These are phyloP conservation scores for Balamuthia mandrillaris DNA, from an alignment of 208 protist genomes.

Conservation along the genomic window DNA sequence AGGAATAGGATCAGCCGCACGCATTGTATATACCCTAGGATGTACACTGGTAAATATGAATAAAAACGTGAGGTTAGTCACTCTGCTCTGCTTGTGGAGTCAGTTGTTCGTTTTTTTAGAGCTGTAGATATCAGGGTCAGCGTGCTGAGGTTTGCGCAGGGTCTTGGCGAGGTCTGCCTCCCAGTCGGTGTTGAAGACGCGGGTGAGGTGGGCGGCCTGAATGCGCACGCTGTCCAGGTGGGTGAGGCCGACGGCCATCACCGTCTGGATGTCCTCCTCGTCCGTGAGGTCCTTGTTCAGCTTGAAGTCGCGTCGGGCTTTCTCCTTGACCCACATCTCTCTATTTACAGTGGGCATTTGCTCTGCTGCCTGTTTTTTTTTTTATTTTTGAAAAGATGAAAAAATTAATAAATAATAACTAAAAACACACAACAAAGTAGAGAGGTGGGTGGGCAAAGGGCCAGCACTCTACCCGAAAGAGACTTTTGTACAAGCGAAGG, in stretches of 20 bases:
- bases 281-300: constrained; percentile 7
- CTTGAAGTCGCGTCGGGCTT: not conserved
- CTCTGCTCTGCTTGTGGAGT: no score
- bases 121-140: no score
- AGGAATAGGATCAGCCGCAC: no score
- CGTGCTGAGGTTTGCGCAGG: no score
- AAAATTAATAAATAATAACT: no score
- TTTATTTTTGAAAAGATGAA: no score
- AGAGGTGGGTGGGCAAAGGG: not conserved
- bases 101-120: no score
- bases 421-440: not conserved
- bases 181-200: constrained; percentile 24
- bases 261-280: not conserved
- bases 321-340: not conserved
- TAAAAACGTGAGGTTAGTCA: no score
- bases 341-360: not conserved
- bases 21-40: no score
- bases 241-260: not conserved
- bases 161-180: constrained; percentile 9
- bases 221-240: not conserved
- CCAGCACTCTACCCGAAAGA: not conserved
- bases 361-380: constrained; percentile 8
- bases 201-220: constrained; percentile 5
- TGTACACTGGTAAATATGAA: no score
- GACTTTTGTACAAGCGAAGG: constrained; percentile 1